A percentile compares a stretch with the other conserved stretches of the same genome.
These are phyloP conservation scores for Bipolaris oryzae DNA, from an alignment of 2,329 filamentous ascomycete species.

Conservation along the genomic window DNA sequence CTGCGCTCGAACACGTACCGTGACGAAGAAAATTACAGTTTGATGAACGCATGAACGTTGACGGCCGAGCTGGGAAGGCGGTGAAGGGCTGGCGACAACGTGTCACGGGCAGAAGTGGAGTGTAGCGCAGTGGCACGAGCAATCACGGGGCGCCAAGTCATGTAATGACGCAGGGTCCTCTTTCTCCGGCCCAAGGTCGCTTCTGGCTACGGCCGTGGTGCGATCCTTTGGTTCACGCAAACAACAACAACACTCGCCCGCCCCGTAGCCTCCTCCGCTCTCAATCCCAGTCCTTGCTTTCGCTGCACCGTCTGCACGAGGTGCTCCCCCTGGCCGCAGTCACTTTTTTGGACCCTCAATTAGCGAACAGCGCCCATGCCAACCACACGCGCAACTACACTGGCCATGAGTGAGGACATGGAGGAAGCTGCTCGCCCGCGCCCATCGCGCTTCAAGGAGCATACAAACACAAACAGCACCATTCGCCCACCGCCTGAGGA, in stretches of 20 bases:
- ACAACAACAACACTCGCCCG: slow-evolving; percentile 13
- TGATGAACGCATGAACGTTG: no score
- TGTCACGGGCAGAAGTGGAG: slow-evolving; percentile 8
- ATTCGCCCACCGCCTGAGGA: slow-evolving; percentile 41
- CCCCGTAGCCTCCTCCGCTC: background rate
- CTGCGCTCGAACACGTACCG: background rate
- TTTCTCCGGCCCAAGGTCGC: slow-evolving; percentile 2
- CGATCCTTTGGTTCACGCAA: slow-evolving; percentile 6
- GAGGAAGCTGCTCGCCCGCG: slow-evolving; percentile 31
- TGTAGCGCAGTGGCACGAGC: slow-evolving; percentile 8
- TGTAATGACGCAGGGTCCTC: slow-evolving; percentile 24
- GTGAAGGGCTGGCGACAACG: slow-evolving; percentile 11
- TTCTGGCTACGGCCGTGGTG: slow-evolving; percentile 3
- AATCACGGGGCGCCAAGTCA: slow-evolving; percentile 20
- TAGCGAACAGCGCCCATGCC: slow-evolving; percentile 7
- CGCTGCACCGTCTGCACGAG: slow-evolving; percentile 6
- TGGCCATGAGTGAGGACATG: slow-evolving; percentile 25
- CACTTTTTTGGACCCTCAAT: background rate
- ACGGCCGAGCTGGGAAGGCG: background rate
- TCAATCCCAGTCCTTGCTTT: background rate
- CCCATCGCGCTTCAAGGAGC: slow-evolving; percentile 37
- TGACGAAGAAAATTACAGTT: background rate
- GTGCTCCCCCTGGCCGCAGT: background rate
- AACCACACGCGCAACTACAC: slow-evolving; percentile 11
- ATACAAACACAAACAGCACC: slow-evolving; percentile 37